phyloP scores from a whole-genome alignment of 2,329 filamentous ascomycete species.

The Chrysoporthe deuterocubensis region DNA sequence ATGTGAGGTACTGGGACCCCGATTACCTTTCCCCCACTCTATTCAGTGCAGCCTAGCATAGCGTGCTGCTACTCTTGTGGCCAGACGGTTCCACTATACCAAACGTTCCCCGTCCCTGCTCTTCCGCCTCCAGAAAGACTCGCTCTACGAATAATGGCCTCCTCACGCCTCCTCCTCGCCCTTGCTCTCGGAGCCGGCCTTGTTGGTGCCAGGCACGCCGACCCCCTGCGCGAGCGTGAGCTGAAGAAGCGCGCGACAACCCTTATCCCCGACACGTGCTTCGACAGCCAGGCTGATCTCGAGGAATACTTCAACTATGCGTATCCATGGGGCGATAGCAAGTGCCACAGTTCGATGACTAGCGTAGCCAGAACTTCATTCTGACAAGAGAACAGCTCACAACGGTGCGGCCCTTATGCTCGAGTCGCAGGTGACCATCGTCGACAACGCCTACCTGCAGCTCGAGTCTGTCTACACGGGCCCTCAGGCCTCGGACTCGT shows the following conservation, averaged over 20 bases:
- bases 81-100: not conserved
- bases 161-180: conserved; percentile 15
- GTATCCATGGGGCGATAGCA: conserved; percentile 55
- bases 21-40: not conserved
- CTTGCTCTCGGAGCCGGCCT: conserved; percentile 20
- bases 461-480: conserved; percentile 50
- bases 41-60: not conserved
- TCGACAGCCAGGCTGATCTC: conserved; percentile 40
- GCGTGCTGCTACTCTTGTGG: too few relatives aligned
- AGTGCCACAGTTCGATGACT: too few relatives aligned
- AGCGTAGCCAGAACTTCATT: too few relatives aligned
- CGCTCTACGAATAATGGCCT: conserved; percentile 18
- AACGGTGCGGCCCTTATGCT: conserved; percentile 59
- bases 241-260: conserved; percentile 33
- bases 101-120: not conserved
- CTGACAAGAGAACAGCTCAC: conserved; percentile 36
- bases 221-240: conserved; percentile 20
- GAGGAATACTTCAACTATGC: conserved; percentile 51
- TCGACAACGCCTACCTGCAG: conserved; percentile 44
- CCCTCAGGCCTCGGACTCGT: conserved; percentile 40
- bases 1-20: too few relatives aligned
- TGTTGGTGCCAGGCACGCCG: conserved; percentile 13
- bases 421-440: conserved; percentile 47
- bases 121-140: not conserved
- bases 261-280: conserved; percentile 42